Percentiles rank a stretch among this genome's conserved stretches.
phyloP scores from a whole-genome alignment of 805 yeast genomes.

The Candida vartiovaarae region DNA sequence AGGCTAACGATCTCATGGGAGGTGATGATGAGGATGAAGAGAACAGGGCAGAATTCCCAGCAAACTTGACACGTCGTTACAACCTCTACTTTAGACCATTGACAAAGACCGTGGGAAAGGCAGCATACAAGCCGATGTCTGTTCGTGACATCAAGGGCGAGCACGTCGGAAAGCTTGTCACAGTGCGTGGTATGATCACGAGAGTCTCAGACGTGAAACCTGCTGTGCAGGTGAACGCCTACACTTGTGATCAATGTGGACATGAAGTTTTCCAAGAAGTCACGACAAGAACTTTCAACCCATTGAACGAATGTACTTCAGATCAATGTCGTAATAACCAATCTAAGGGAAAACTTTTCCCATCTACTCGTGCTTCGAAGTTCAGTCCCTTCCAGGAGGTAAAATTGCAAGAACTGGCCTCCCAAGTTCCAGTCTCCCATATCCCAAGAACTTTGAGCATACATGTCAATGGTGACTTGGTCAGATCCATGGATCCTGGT shows the following conservation, averaged over 20 bases:
- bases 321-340: constrained; percentile 70
- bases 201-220: constrained; percentile 97
- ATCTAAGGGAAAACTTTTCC: constrained; percentile 81
- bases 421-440: constrained; percentile 97
- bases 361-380: constrained; percentile 93
- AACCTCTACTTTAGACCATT: constrained; percentile 81
- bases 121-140: constrained; percentile 50
- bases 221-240: constrained; percentile 81
- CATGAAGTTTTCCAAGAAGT: constrained; percentile 96
- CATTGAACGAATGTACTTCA: constrained; percentile 83
- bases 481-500: constrained; percentile 85
- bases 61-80: constrained; percentile 82
- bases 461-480: constrained; percentile 89
- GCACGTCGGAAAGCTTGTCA: constrained; percentile 78
- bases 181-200: constrained; percentile 91
- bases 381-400: constrained; percentile 94
- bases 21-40: constrained; percentile 23
- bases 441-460: constrained; percentile 84
- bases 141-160: constrained; percentile 87
- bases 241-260: constrained; percentile 97
- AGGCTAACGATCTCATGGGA: constrained; percentile 30
- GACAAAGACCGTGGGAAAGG: constrained; percentile 29
- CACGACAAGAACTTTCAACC: constrained; percentile 73
- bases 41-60: constrained; percentile 59
- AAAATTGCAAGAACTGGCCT: constrained; percentile 87